Base-by-base conservation (phyloP, 2,329 filamentous ascomycete genomes). In the Colletotrichum higginsianum region DNA sequence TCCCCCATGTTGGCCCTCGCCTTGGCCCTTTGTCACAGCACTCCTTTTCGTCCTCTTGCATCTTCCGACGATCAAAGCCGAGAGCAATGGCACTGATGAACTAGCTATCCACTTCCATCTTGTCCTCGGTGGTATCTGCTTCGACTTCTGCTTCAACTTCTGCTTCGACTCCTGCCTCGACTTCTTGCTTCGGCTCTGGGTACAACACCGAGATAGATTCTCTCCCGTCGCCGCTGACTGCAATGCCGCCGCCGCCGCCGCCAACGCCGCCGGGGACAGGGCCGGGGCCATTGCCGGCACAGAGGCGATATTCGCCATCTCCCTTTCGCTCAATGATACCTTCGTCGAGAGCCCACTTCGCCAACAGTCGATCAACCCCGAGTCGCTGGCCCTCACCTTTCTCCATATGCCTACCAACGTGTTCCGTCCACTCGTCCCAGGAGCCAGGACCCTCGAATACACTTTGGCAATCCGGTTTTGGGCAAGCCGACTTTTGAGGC, bases 381-480 rank as follows among this genome's bases (percentile, higher is more conserved):
- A 92, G 82, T 30, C 84, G 80, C 30, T 84, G 82, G 4, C 88
- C 89, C 73, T 92, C 90, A 8, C 89, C 89, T 74, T 91, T 92
- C 81, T 98, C 95, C 86, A 97, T 92, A 80, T 98, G 96, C 57
- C 92, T 88, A 1, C 95, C 95, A 0, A 98, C 92, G 79, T 98
- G 96, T 80, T 98, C 96, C 71, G 96, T 96, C 83, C 95, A 93
- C 75, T 94, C 91, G 68, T 98, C 94, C 96, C 96, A 98, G 11
- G 92, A 93, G 2, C 88, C 88, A 1, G 87, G 83, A 0, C 94
- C 95, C 67, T 90, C 87, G 77, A 98, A 98, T 0, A 86, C 81
- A 61, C 87, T 88, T 13, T 87, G 84, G 78, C 96, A 98, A 75
- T 94, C 94, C 0, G 87, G 84, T 75, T 90, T 91, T 0, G 90